Evolutionary conservation across 805 yeast species (phyloP).

Genomic region (Spathaspora gorwiae): DNA sequence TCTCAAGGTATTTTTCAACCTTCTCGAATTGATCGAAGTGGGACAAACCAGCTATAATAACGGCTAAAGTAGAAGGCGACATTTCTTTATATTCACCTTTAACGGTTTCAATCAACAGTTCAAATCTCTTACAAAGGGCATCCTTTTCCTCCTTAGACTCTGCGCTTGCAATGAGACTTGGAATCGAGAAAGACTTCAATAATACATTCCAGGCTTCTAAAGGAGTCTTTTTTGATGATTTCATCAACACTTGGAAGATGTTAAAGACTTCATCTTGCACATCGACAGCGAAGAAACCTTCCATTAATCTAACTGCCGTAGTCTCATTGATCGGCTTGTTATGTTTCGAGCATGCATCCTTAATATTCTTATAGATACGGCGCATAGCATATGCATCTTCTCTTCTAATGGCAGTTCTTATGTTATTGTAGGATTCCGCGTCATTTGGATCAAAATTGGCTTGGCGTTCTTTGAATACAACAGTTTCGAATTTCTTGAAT

Average conservation of each 20-base stretch:
- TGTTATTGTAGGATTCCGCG: constrained; percentile 14
- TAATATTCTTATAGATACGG: constrained; percentile 20
- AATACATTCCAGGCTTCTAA: constrained; percentile 57
- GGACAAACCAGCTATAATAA: constrained; percentile 45
- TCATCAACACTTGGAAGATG: constrained; percentile 48
- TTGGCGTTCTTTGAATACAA: background rate
- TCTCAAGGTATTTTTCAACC: constrained; percentile 37
- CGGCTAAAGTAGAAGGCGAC: constrained; percentile 40
- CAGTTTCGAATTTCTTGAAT: constrained; percentile 4
- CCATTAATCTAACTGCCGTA: constrained; percentile 43
- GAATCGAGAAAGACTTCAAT: constrained; percentile 44
- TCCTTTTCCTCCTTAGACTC: constrained; percentile 20
- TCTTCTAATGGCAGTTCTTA: constrained; percentile 16
- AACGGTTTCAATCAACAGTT: constrained; percentile 28
- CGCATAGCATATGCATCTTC: constrained; percentile 17
- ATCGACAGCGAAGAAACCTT: constrained; percentile 36
- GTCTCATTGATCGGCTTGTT: constrained; percentile 33
- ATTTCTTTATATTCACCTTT: constrained; percentile 30
- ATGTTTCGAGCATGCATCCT: constrained; percentile 17
- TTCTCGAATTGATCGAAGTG: constrained; percentile 35
- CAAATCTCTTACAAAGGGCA: constrained; percentile 18
- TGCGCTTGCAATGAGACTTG: constrained; percentile 17
- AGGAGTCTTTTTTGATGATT: constrained; percentile 37
- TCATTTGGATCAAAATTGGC: constrained; percentile 31
- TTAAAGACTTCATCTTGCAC: constrained; percentile 33